phyloP scores from a whole-genome alignment of 2,329 filamentous ascomycete species.

The Alternaria arborescens region DNA sequence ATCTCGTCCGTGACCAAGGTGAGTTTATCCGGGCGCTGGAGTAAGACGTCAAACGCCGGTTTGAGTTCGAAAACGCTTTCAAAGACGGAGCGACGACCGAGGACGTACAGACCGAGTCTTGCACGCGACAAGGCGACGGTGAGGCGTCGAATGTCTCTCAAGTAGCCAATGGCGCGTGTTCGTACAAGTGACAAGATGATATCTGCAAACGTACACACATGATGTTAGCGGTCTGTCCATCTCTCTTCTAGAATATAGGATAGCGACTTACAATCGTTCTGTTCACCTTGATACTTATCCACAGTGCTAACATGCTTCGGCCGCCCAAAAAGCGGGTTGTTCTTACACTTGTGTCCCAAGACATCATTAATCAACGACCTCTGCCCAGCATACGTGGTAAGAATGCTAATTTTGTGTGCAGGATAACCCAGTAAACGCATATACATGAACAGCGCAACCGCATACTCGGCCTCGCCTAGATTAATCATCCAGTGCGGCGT shows the following conservation, averaged over 20 bases:
- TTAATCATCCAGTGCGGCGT: conserved; percentile 97
- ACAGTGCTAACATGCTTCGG: conserved; percentile 92
- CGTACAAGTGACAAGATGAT: conserved; percentile 92
- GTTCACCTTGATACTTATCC: conserved; percentile 98
- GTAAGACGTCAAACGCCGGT: conserved; percentile 81
- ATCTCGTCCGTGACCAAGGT: conserved; percentile 85
- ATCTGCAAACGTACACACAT: conserved; percentile 62
- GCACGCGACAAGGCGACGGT: conserved; percentile 95
- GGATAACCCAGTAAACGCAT: conserved; percentile 97
- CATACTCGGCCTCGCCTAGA: conserved; percentile 94
- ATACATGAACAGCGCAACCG: conserved; percentile 94
- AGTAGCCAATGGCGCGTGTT: conserved; percentile 87
- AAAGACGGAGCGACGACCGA: conserved; percentile 88
- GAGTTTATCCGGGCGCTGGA: conserved; percentile 81
- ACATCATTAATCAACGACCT: conserved; percentile 88
- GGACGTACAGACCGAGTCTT: conserved; percentile 87
- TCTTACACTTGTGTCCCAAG: conserved; percentile 80
- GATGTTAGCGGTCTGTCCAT: conserved; percentile 15
- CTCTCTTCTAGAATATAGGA: not conserved
- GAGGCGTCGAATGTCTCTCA: conserved; percentile 90
- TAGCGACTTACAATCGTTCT: conserved; percentile 87
- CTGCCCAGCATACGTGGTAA: conserved; percentile 94
- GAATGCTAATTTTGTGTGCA: conserved; percentile 80
- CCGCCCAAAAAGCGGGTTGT: conserved; percentile 84
- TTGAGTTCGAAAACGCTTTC: conserved; percentile 87